Percentiles rank a stretch among this genome's conserved stretches.
phyloP scores from a whole-genome alignment of 2,329 filamentous ascomycete species.

The Coniella lustricola region DNA sequence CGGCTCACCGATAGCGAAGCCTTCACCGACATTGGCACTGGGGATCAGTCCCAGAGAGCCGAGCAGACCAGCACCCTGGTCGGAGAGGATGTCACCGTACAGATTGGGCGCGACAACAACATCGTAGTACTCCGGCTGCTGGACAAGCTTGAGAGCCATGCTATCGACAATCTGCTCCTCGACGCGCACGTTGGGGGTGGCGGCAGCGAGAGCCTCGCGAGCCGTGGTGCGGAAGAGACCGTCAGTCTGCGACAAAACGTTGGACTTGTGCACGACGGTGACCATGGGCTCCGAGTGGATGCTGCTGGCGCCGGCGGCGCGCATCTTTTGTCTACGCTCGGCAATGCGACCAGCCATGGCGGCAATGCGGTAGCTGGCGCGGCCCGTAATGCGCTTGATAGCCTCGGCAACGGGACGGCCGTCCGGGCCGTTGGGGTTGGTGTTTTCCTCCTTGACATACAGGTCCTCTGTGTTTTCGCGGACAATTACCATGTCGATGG shows the following conservation, averaged over 20 bases:
- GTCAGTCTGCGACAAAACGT: conserved; percentile 93
- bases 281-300: conserved; percentile 68
- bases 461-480: conserved; percentile 98
- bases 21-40: conserved; percentile 88
- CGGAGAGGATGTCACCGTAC: conserved; percentile 94
- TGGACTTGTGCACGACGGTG: conserved; percentile 97
- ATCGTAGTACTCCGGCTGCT: conserved; percentile 89
- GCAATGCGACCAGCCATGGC: conserved; percentile 94
- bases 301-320: conserved; percentile 50
- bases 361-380: conserved; percentile 77
- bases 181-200: conserved; percentile 51
- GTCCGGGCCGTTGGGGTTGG: conserved; percentile 61
- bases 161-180: conserved; percentile 99
- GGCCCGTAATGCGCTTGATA: conserved; percentile 92
- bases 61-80: conserved; percentile 89
- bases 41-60: conserved; percentile 89
- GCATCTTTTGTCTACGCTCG: conserved; percentile 73
- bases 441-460: conserved; percentile 95
- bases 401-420: conserved; percentile 85
- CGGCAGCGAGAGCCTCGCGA: conserved; percentile 60
- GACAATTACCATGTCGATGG: conserved; percentile 89
- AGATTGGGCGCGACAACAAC: conserved; percentile 97
- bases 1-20: conserved; percentile 93
- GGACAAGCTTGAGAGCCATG: conserved; percentile 99
- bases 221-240: conserved; percentile 85